Conservation (phyloP, 345 rosid species). For the Acer yangbiense region DNA sequence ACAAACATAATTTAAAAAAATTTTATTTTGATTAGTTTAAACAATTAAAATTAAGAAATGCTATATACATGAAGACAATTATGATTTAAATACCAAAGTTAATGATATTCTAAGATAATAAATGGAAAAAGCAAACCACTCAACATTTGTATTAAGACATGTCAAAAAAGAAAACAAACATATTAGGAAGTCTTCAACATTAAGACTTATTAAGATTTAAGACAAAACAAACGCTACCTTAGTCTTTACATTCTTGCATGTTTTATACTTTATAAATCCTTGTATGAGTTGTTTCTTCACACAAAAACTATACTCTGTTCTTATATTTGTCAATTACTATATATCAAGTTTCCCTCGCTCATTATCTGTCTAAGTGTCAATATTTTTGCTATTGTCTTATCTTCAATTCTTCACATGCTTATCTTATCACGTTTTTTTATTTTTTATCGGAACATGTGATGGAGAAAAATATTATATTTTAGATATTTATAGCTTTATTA, state of each 20-base stretch:
- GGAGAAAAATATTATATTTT: no score
- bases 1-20: not conserved
- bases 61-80: not conserved
- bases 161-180: not conserved
- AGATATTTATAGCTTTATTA: no score
- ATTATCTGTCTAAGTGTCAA: not conserved
- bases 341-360: not conserved
- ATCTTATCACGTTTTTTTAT: no score
- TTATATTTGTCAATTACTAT: no score
- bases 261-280: not conserved
- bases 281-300: not conserved
- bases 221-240: not conserved
- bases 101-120: not conserved
- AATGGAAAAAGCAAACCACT: not conserved
- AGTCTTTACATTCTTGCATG: not conserved
- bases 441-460: no score
- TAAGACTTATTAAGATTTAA: not conserved
- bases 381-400: not conserved
- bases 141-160: not conserved
- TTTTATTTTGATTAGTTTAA: no score
- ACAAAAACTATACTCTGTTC: not conserved
- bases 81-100: not conserved
- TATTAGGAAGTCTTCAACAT: no score
- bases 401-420: not conserved
- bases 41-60: not conserved